These are phyloP conservation scores for Talaromyces stipitatus DNA, from an alignment of 495 filamentous ascomycete species.

Conservation along the genomic window DNA sequence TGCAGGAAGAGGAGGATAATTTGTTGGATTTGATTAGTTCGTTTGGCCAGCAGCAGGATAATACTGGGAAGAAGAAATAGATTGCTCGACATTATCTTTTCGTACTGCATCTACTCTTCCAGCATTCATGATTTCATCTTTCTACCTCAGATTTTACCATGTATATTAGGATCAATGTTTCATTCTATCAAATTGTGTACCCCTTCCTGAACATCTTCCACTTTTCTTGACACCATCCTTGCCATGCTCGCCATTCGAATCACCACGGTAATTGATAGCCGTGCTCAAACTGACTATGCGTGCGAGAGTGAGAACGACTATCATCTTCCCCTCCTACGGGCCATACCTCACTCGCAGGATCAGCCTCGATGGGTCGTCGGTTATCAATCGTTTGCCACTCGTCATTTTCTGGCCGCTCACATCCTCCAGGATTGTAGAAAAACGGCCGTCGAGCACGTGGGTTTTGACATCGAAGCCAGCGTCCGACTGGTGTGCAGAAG, in stretches of 20 bases:
- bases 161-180: not conserved
- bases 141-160: not conserved
- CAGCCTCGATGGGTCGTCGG: too few relatives aligned
- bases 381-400: not conserved
- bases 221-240: too few relatives aligned
- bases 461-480: not conserved
- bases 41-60: conserved; percentile 38
- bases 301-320: too few relatives aligned
- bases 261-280: too few relatives aligned
- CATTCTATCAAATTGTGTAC: not conserved
- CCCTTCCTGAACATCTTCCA: too few relatives aligned
- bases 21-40: conserved; percentile 64
- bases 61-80: conserved; percentile 24
- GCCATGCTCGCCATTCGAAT: not conserved
- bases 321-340: too few relatives aligned
- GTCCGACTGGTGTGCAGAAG: not conserved
- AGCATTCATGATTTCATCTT: not conserved
- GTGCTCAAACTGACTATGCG: too few relatives aligned
- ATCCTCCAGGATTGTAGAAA: not conserved
- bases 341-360: too few relatives aligned
- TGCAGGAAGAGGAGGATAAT: conserved; percentile 46
- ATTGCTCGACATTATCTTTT: not conserved
- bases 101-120: not conserved
- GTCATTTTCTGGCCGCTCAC: not conserved
- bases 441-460: not conserved